Base-by-base conservation (phyloP, 345 rosid species). In the Limnanthes douglasii region DNA sequence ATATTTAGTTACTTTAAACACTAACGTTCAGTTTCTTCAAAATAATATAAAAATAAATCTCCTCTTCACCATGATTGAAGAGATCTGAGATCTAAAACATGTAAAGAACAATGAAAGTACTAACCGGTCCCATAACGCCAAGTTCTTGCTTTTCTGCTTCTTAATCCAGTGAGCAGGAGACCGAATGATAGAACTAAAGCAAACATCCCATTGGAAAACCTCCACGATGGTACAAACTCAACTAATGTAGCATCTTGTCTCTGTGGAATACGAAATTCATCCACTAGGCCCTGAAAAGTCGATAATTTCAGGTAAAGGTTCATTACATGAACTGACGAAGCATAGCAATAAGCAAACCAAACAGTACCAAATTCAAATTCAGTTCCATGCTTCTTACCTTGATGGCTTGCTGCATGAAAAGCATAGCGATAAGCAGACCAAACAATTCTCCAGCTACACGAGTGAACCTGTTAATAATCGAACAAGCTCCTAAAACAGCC, bases 361-460 rank as follows among this genome's bases (percentile, higher is more conserved):
- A 24, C 40, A 16, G 10, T 5, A 39, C 12, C 43, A 51, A 46
- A 21, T 5, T 1, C 0, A n/a, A 47, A 56, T 13, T 15, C 14
- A 46, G 25, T 27, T 23, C 0, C 34, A 35, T 10, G 15, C 21
- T 15, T 35, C 65, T 42, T 64, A 90, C 98, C 59, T 69, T 84
- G 39, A 90, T 70, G 32, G 98, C 94, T 71, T 90, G 94, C 66
- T 90, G 94, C 96, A 80, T 84, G 43, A 84, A 90, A 41, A 90
- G 81, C 85, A 90, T 90, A 17, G 98, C 98, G 25, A 90, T 90
- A 48, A 90, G 98, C 39, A 90, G 70, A 29, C 98, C 98, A 50
- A 90, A 90, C 39, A 90, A 23, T 41, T 90, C 98, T 20, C 98
- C 96, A 7, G 98, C 94, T 11, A 90, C 53, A 3, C 98, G 86